Percentiles rank a stretch among this genome's conserved stretches.
Evolutionary conservation across 495 filamentous ascomycete genomes (phyloP).

Genomic region (Talaromyces thailandensis): DNA sequence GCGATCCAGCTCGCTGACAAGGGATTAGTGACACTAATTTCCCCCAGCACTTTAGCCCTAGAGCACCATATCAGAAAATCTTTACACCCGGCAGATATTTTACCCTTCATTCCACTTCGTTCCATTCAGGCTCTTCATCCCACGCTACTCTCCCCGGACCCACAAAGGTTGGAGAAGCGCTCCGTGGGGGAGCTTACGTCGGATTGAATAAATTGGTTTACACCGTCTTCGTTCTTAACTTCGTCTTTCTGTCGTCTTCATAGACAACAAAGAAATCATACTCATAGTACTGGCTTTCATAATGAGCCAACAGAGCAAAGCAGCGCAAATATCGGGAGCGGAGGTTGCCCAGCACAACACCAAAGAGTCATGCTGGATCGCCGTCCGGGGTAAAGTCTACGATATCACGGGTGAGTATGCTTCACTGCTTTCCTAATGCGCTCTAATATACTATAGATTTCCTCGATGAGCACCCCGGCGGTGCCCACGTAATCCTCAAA

Average conservation of each 20-base stretch:
- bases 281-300: no score
- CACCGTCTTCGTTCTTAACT: not conserved
- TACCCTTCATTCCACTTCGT: no score
- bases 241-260: not conserved
- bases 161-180: not conserved
- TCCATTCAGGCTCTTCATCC: no score
- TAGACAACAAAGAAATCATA: not conserved
- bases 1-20: no score
- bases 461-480: conserved; percentile 63
- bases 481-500: conserved; percentile 68
- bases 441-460: conserved; percentile 16
- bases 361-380: conserved; percentile 69
- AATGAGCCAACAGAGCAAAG: not conserved
- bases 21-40: no score
- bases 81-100: no score
- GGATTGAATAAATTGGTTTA: not conserved
- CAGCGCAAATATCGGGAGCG: conserved; percentile 28
- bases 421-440: no score
- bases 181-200: not conserved
- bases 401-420: conserved; percentile 66
- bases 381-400: conserved; percentile 66
- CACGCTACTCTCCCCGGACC: not conserved
- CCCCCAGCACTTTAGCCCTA: no score
- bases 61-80: no score
- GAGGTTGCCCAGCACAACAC: conserved; percentile 62